Evolutionary conservation across 345 rosid species (phyloP), one percentile per base, ranked within the genome.

Genomic region (Salix viminalis): DNA sequence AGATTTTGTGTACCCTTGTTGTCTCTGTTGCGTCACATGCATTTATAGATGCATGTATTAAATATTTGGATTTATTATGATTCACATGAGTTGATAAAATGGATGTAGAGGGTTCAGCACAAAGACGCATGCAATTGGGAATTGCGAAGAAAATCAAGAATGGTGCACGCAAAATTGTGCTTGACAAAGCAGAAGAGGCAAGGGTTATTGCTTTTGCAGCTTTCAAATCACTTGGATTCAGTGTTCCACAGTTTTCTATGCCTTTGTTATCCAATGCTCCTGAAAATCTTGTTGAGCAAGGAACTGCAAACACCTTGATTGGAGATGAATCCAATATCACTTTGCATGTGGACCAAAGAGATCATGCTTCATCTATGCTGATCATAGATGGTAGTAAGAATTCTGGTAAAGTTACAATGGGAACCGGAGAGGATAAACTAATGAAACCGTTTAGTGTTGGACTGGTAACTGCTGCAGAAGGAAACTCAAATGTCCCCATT

Each of bases 141-240:
- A 86, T 91, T 80, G 99, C 96, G 39, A 95, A 91, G 88, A 95
- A 95, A 88, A 91, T 95, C 52, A 95, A 90, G 86, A 93, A 90
- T 82, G 96, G 94, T 78, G 97, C 99, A 16, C 89, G 94, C 70
- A 95, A 90, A 89, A 90, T 95, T 86, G 99, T 95, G 76, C 91
- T 93, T 77, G 98, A 93, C 79, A 93, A 95, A 88, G 98, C 98
- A 28, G 98, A 95, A 90, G 99, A 93, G 84, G 99, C 98, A 39
- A 88, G 96, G 83, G 79, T 86, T 75, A 92, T 93, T 86, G 99
- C 98, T 80, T 95, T 95, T 82, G 87, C 94, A 69, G 91, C 96
- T 78, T 93, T 90, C 79, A 91, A 91, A 85, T 89, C 99, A 61
- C 96, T 95, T 76, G 98, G 99, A 65, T 81, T 91, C 68, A 82